Evolutionary conservation across 2,329 filamentous ascomycete genomes (phyloP).

Genomic region (Diplodia intermedia): DNA sequence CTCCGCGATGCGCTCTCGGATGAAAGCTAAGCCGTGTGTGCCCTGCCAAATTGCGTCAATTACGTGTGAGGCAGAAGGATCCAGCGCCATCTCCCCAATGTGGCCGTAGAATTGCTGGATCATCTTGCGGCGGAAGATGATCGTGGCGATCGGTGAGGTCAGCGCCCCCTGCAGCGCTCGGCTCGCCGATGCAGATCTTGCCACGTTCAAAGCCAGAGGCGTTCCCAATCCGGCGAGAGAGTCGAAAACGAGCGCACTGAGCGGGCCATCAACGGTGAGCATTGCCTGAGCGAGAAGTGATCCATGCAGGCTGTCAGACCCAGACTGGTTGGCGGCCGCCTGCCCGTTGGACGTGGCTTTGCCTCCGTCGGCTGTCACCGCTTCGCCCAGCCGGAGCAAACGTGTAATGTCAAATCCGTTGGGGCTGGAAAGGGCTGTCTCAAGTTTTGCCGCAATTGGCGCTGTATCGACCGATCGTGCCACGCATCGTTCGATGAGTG

Average conservation of each 20-base stretch:
- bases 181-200: constrained; percentile 65
- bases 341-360: constrained; percentile 39
- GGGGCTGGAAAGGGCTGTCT: constrained; percentile 61
- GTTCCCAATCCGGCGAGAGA: constrained; percentile 57
- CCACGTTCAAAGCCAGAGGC: constrained; percentile 65
- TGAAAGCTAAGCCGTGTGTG: constrained; percentile 68
- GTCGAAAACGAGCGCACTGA: constrained; percentile 75
- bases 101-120: constrained; percentile 68
- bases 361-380: constrained; percentile 49
- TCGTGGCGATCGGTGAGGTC: constrained; percentile 59
- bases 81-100: constrained; percentile 65
- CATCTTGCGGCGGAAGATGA: constrained; percentile 68
- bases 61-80: constrained; percentile 70
- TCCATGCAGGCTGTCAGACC: constrained; percentile 73
- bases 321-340: constrained; percentile 35
- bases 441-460: constrained; percentile 63
- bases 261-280: constrained; percentile 72
- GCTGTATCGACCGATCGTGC: constrained; percentile 67
- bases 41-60: constrained; percentile 71
- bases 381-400: constrained; percentile 65
- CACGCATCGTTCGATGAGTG: constrained; percentile 81
- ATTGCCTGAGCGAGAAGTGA: constrained; percentile 82
- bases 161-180: constrained; percentile 71
- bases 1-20: constrained; percentile 71
- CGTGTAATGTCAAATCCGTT: constrained; percentile 63